Evolutionary conservation across 2,329 filamentous ascomycete genomes (phyloP).

Genomic region (Trichoderma harzianum): DNA sequence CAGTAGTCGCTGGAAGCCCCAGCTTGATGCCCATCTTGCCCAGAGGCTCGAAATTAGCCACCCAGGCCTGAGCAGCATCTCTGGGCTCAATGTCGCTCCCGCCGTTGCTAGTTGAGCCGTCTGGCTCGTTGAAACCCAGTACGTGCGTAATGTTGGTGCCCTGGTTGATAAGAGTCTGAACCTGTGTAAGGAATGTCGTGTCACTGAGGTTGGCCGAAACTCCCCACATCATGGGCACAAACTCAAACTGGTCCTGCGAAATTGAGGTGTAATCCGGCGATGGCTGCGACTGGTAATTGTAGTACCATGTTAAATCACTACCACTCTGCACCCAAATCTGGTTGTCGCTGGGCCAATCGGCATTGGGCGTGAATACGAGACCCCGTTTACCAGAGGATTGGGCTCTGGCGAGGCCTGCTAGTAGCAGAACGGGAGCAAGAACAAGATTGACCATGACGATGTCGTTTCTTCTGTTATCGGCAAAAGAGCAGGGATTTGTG

Average conservation of each 20-base stretch:
- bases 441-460: neutral
- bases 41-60: slow-evolving; percentile 67
- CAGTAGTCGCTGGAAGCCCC: slow-evolving; percentile 69
- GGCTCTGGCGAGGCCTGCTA: slow-evolving; percentile 27
- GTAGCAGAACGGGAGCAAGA: slow-evolving; percentile 19
- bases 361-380: slow-evolving; percentile 63
- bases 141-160: slow-evolving; percentile 62
- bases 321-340: slow-evolving; percentile 56
- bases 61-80: slow-evolving; percentile 66
- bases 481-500: neutral
- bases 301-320: slow-evolving; percentile 75
- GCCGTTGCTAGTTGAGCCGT: slow-evolving; percentile 52
- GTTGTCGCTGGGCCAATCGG: slow-evolving; percentile 57
- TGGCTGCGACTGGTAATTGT: slow-evolving; percentile 67
- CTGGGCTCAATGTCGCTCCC: slow-evolving; percentile 60
- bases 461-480: neutral
- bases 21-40: slow-evolving; percentile 61
- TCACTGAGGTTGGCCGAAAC: slow-evolving; percentile 45
- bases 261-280: slow-evolving; percentile 48
- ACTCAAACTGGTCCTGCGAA: slow-evolving; percentile 59
- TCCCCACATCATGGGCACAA: slow-evolving; percentile 81
- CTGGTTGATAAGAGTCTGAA: slow-evolving; percentile 55
- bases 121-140: slow-evolving; percentile 78
- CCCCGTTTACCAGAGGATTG: slow-evolving; percentile 60
- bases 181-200: slow-evolving; percentile 58